Evolutionary conservation across 1,284 basidiomycete species (phyloP).

Genomic region (Meira miltonrushii): DNA sequence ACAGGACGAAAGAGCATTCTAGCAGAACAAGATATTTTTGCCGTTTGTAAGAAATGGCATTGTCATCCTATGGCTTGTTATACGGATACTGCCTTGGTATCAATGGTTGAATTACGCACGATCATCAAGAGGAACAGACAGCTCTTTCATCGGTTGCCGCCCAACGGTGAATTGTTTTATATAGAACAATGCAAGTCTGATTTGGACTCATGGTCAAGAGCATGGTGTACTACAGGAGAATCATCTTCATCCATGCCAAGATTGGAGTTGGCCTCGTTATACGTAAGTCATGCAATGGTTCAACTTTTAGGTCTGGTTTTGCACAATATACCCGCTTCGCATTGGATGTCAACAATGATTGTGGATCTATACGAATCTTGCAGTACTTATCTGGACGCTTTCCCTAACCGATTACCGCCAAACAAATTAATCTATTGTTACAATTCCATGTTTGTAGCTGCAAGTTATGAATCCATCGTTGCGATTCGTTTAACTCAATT

Average conservation of each 20-base stretch:
- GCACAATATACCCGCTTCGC: conserved; percentile 17
- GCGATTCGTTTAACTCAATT: conserved; percentile 25
- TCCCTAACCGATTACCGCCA: conserved; percentile 22
- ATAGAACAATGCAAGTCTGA: conserved; percentile 22
- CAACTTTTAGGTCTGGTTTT: conserved; percentile 24
- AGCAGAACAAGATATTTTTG: conserved; percentile 23
- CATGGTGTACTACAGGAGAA: conserved; percentile 20
- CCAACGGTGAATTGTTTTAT: conserved; percentile 21
- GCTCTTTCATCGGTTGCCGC: conserved; percentile 2
- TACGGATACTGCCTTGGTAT: conserved; percentile 25
- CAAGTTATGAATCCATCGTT: conserved; percentile 23
- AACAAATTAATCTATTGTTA: conserved; percentile 23
- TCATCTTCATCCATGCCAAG: conserved; percentile 16
- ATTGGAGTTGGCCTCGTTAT: conserved; percentile 25
- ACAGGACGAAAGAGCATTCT: conserved; percentile 24
- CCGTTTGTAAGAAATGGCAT: conserved; percentile 24
- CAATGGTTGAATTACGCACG: conserved; percentile 25
- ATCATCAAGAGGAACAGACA: conserved; percentile 23
- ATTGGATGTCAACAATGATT: conserved; percentile 21
- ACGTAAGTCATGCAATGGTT: conserved; percentile 29
- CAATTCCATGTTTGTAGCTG: conserved; percentile 28
- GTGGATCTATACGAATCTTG: conserved; percentile 21
- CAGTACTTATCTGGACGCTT: conserved; percentile 23
- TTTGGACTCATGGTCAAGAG: conserved; percentile 22
- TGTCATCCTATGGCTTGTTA: conserved; percentile 21